Conservation (phyloP, 75 land plant genomes). For the Picea sitchensis region DNA sequence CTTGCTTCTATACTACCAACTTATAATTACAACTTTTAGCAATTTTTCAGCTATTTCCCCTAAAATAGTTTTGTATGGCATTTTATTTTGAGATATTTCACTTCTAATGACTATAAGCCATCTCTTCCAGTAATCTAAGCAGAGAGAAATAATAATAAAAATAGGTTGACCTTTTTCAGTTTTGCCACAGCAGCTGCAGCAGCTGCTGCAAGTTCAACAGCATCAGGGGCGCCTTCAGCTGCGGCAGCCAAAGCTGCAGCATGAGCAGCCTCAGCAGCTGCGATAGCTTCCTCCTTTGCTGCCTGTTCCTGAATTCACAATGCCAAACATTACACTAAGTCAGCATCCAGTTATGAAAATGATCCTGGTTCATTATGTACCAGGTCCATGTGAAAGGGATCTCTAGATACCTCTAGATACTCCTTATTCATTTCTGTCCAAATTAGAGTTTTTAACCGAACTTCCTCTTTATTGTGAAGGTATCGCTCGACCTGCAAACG, state of each 20-base stretch:
- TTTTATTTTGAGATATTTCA: too few relatives aligned
- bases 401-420: slow-evolving; percentile 69
- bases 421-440: slow-evolving; percentile 96
- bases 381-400: not conserved
- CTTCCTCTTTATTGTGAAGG: slow-evolving; percentile 84
- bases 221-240: slow-evolving; percentile 48
- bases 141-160: not conserved
- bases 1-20: too few relatives aligned
- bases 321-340: not conserved
- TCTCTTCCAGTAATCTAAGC: not conserved
- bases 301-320: slow-evolving; percentile 74
- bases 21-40: too few relatives aligned
- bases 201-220: slow-evolving; percentile 69
- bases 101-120: not conserved
- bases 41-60: too few relatives aligned
- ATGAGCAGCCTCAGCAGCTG: slow-evolving; percentile 59
- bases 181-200: slow-evolving; percentile 75
- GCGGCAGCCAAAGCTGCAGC: slow-evolving; percentile 44
- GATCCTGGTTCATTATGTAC: not conserved
- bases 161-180: slow-evolving; percentile 62
- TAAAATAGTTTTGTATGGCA: too few relatives aligned
- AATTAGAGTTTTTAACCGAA: slow-evolving; percentile 70
- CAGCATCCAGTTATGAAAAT: not conserved
- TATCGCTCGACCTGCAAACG: slow-evolving; percentile 66
- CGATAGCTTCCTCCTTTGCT: slow-evolving; percentile 80